phyloP scores from a whole-genome alignment of 1,284 basidiomycete species.

The Mycena sp. region DNA sequence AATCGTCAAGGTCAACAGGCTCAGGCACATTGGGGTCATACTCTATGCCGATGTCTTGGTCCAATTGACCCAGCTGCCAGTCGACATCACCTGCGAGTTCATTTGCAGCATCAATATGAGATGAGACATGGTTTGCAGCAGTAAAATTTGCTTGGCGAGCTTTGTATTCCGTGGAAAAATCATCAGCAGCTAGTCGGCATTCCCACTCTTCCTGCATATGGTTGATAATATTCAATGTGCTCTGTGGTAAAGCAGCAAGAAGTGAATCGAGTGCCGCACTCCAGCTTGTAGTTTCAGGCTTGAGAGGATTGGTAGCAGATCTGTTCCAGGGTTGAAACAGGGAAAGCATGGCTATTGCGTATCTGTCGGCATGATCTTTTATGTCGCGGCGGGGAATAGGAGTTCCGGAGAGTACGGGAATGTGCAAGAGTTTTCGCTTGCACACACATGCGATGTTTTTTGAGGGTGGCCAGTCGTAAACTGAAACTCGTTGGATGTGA shows the following conservation, averaged over 20 bases:
- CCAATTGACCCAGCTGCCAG: conserved; percentile 4
- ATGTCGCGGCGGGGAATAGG: conserved; percentile 26
- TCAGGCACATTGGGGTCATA: neutral
- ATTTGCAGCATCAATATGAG: neutral
- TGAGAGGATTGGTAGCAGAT: conserved; percentile 6
- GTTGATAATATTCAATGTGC: conserved; percentile 3
- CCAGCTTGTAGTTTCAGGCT: conserved; percentile 8
- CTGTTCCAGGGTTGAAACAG: conserved; percentile 26
- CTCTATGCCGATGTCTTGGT: neutral
- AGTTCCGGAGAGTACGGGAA: conserved; percentile 28
- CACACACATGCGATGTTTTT: conserved; percentile 15
- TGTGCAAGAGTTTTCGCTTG: neutral
- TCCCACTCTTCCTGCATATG: conserved; percentile 31
- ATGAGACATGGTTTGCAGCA: neutral
- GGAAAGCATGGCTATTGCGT: conserved; percentile 25
- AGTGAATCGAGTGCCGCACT: neutral
- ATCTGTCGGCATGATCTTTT: neutral
- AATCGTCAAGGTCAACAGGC: neutral
- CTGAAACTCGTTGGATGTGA: neutral
- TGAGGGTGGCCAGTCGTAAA: conserved; percentile 26
- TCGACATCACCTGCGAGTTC: neutral
- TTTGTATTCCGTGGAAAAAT: conserved; percentile 18
- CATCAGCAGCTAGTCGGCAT: conserved; percentile 14
- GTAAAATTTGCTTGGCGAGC: neutral
- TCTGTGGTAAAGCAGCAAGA: neutral